A percentile compares a stretch with the other conserved stretches of the same genome.
Evolutionary conservation across 768 basidiomycete genomes (phyloP).

Genomic region (Myochromella boudieri): DNA sequence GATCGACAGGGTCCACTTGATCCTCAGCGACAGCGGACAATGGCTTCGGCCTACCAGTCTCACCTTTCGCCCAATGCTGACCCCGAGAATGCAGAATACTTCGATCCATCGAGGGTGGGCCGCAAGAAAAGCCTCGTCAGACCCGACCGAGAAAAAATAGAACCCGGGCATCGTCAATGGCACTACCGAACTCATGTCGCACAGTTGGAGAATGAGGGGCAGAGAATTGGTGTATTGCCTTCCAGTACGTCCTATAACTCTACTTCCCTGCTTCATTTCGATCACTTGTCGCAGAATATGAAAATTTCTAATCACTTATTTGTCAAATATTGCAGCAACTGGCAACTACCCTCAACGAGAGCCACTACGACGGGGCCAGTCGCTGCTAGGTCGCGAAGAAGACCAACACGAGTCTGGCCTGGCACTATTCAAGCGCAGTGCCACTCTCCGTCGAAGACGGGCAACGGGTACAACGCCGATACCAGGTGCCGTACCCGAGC

Average conservation of each 20-base stretch:
- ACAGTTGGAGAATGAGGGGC: slow-evolving; percentile 69
- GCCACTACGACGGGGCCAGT: slow-evolving; percentile 79
- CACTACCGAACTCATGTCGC: slow-evolving; percentile 90
- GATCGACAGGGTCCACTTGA: slow-evolving; percentile 63
- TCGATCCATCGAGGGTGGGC: slow-evolving; percentile 52
- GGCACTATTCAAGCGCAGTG: slow-evolving; percentile 85
- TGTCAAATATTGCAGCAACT: slow-evolving; percentile 48
- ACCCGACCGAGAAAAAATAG: slow-evolving; percentile 95
- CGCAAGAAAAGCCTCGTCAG: slow-evolving; percentile 91
- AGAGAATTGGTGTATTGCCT: slow-evolving; percentile 69
- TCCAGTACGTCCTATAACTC: slow-evolving; percentile 62
- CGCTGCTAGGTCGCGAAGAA: slow-evolving; percentile 87
- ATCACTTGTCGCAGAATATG: slow-evolving; percentile 10
- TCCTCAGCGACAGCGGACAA: slow-evolving; percentile 46
- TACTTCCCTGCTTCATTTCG: slow-evolving; percentile 4
- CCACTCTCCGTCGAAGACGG: slow-evolving; percentile 74
- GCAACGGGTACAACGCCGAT: slow-evolving; percentile 41
- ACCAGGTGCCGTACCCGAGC: slow-evolving; percentile 30
- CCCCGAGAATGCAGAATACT: slow-evolving; percentile 39
- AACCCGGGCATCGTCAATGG: slow-evolving; percentile 91
- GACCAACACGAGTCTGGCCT: slow-evolving; percentile 91
- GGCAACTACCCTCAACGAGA: slow-evolving; percentile 71
- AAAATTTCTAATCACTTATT: neutral
- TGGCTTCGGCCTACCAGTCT: slow-evolving; percentile 46
- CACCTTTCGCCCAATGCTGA: slow-evolving; percentile 31